phyloP scores from a whole-genome alignment of 306 rosid genomes.

The Pyrus betulifolia region DNA sequence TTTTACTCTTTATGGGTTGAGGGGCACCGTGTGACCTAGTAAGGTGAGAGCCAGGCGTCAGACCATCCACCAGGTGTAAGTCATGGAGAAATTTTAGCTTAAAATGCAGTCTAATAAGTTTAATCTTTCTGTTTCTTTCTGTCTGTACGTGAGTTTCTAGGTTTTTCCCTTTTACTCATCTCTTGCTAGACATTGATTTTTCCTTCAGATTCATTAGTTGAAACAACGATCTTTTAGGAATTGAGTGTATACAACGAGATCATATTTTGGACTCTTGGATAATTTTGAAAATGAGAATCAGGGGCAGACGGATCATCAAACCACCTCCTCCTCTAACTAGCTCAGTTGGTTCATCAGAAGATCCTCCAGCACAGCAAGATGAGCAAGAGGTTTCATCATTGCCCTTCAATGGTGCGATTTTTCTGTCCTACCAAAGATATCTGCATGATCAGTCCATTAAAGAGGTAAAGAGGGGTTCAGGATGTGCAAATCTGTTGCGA shows the following conservation, averaged over 20 bases:
- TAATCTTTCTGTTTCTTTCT: neutral
- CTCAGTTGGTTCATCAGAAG: neutral
- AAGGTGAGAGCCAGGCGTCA: neutral
- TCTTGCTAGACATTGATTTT: neutral
- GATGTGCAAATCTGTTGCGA: neutral
- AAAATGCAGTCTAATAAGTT: neutral
- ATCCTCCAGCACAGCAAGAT: neutral
- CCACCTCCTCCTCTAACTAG: neutral
- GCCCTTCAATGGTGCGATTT: neutral
- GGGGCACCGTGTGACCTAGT: neutral
- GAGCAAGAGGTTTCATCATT: constrained; percentile 11
- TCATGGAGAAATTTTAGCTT: neutral
- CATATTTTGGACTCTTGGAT: neutral
- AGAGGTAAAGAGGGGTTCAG: neutral
- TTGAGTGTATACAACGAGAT: neutral
- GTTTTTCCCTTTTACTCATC: neutral
- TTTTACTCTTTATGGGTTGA: neutral
- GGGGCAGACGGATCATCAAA: neutral
- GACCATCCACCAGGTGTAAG: neutral
- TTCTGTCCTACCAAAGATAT: neutral
- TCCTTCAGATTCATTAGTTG: neutral
- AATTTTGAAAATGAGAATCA: neutral
- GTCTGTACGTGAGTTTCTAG: too few species aligned
- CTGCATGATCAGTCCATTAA: neutral
- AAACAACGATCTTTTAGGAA: neutral